Percentiles rank a stretch among this genome's conserved stretches.
Evolutionary conservation across 495 filamentous ascomycete species (phyloP).

Genomic region (Neurospora pannonica): DNA sequence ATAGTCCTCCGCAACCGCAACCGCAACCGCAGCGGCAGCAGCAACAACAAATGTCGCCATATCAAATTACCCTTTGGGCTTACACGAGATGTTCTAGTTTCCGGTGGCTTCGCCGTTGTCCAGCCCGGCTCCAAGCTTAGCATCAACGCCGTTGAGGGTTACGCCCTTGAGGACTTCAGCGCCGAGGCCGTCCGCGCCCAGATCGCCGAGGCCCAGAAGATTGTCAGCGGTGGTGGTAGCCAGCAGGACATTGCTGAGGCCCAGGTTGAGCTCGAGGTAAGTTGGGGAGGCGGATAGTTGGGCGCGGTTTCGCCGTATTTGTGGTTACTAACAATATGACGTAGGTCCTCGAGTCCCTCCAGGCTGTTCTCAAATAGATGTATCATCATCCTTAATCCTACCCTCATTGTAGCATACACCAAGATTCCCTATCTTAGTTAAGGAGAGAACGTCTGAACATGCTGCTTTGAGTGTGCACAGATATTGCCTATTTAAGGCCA

Average conservation of each 20-base stretch:
- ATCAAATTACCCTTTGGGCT: constrained; percentile 9
- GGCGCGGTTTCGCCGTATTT: neutral
- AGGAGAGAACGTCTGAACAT: constrained; percentile 16
- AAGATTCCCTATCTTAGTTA: constrained; percentile 19
- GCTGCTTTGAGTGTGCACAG: constrained; percentile 8
- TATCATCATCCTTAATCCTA: constrained; percentile 10
- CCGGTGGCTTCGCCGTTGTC: constrained; percentile 92
- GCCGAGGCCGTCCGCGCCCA: constrained; percentile 69
- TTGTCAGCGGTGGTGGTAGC: constrained; percentile 80
- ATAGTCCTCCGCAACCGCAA: neutral
- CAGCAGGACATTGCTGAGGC: constrained; percentile 98
- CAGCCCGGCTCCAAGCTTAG: constrained; percentile 90
- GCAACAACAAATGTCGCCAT: constrained; percentile 1
- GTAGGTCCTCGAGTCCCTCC: constrained; percentile 48
- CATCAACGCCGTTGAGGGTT: constrained; percentile 97
- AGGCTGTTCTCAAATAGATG: constrained; percentile 63
- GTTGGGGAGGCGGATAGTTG: neutral
- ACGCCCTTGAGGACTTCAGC: constrained; percentile 90
- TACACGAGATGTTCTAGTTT: constrained; percentile 47
- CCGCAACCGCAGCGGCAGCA: neutral
- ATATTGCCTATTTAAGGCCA: neutral
- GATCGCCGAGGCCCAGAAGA: constrained; percentile 90
- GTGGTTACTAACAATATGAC: neutral
- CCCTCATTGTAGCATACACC: constrained; percentile 23
- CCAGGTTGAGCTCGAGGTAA: constrained; percentile 95